These are phyloP conservation scores for Borealophlyctis nickersoniae DNA, from an alignment of 192 early-diverging fungal species.

Conservation along the genomic window DNA sequence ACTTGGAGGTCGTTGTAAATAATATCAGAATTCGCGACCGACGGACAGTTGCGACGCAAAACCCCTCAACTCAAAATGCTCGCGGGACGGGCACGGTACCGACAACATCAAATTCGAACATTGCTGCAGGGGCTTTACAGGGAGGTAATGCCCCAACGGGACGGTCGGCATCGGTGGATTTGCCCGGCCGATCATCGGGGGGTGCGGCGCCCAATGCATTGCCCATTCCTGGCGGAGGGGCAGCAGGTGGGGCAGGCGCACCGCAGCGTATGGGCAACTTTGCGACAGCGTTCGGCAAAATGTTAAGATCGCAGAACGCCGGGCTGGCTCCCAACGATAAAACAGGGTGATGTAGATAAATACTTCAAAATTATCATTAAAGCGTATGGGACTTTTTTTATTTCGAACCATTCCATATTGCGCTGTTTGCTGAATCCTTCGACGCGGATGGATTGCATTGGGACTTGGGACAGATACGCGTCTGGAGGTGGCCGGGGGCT, in stretches of 20 bases:
- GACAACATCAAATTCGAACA: neutral
- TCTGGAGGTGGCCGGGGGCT: too few relatives aligned
- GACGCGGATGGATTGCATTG: too few relatives aligned
- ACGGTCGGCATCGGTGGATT: neutral
- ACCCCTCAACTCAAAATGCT: neutral
- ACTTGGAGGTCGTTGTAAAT: constrained; percentile 75
- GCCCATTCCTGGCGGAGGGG: neutral
- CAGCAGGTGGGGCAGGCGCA: neutral
- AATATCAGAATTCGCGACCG: constrained; percentile 71
- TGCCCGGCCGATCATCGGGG: neutral
- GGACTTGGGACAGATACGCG: too few relatives aligned
- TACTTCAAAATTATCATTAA: too few relatives aligned
- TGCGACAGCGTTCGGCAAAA: constrained; percentile 28
- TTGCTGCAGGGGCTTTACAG: too few relatives aligned
- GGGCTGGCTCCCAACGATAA: neutral
- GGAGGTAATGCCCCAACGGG: neutral
- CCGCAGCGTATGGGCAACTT: constrained; percentile 10
- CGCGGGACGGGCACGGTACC: neutral
- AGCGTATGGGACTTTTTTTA: too few relatives aligned
- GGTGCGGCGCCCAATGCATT: too few relatives aligned
- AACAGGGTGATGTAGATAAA: too few relatives aligned
- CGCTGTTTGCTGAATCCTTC: too few relatives aligned
- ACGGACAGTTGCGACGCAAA: constrained; percentile 5
- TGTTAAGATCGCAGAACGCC: constrained; percentile 11
- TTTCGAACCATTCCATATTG: too few relatives aligned